A percentile compares a stretch with the other conserved stretches of the same genome.
Evolutionary conservation across 768 basidiomycete species (phyloP).

Genomic region (Suillus subalutaceus): DNA sequence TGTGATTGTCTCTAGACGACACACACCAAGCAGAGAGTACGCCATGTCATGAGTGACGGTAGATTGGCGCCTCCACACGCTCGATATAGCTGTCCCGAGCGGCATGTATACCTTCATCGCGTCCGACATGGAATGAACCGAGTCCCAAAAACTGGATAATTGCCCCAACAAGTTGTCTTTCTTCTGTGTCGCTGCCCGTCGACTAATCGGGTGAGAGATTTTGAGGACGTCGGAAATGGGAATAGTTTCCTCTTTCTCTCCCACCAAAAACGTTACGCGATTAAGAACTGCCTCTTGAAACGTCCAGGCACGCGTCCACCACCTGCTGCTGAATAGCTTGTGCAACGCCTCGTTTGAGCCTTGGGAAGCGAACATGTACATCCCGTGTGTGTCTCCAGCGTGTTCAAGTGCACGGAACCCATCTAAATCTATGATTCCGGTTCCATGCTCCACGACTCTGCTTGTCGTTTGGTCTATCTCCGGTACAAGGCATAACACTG

Average conservation of each 20-base stretch:
- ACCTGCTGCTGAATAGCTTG: slow-evolving; percentile 10
- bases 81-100: slow-evolving; percentile 11
- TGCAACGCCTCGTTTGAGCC: slow-evolving; percentile 4
- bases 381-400: slow-evolving; percentile 11
- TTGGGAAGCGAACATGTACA: slow-evolving; percentile 13
- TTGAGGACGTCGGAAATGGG: slow-evolving; percentile 12
- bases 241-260: slow-evolving; percentile 10
- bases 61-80: slow-evolving; percentile 12
- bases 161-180: slow-evolving; percentile 8
- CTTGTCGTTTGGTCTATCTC: slow-evolving; percentile 5
- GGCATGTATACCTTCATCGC: slow-evolving; percentile 6
- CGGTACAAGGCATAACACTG: slow-evolving; percentile 12
- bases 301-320: slow-evolving; percentile 14
- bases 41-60: slow-evolving; percentile 11
- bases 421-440: slow-evolving; percentile 10
- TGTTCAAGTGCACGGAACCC: slow-evolving; percentile 10
- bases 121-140: slow-evolving; percentile 4
- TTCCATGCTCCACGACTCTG: slow-evolving; percentile 5
- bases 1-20: slow-evolving; percentile 9
- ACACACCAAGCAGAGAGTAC: slow-evolving; percentile 12
- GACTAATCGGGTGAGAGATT: slow-evolving; percentile 7
- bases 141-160: slow-evolving; percentile 12
- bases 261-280: slow-evolving; percentile 6
- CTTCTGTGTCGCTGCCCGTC: slow-evolving; percentile 9
- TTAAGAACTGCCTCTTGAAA: slow-evolving; percentile 13